Conservation (phyloP, 306 rosid species). For the Casuarina equisetifolia region DNA sequence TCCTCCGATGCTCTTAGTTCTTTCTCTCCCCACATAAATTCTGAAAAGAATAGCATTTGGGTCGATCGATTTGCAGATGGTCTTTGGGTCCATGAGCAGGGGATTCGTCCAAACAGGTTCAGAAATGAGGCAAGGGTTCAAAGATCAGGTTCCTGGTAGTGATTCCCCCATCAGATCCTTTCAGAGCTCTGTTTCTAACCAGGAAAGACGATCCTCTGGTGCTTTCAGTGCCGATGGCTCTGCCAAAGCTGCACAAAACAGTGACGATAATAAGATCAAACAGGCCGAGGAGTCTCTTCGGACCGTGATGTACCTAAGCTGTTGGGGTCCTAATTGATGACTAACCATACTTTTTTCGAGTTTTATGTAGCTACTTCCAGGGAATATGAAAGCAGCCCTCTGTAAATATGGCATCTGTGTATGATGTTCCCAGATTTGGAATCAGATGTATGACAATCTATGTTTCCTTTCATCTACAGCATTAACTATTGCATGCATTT, state of each 20-base stretch:
- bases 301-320: constrained; percentile 19
- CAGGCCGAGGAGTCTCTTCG: constrained; percentile 15
- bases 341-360: background rate
- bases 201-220: background rate
- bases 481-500: background rate
- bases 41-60: background rate
- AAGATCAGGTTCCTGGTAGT: constrained; percentile 15
- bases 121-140: constrained; percentile 19
- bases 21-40: background rate
- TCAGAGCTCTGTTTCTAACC: constrained; percentile 2
- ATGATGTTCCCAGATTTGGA: background rate
- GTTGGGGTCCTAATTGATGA: constrained; percentile 14
- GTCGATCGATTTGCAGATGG: background rate
- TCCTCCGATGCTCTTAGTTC: background rate
- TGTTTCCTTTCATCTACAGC: background rate
- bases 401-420: background rate
- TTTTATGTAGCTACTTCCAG: background rate
- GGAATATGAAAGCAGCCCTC: background rate
- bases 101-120: background rate
- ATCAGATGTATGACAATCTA: background rate
- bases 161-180: constrained; percentile 6
- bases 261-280: constrained; percentile 14
- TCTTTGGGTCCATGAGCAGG: constrained; percentile 1
- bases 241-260: background rate
- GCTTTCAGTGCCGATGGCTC: background rate